These are phyloP conservation scores for Pelargonium exstipulatum DNA, from an alignment of 441 rosid genomes.

Conservation along the genomic window DNA sequence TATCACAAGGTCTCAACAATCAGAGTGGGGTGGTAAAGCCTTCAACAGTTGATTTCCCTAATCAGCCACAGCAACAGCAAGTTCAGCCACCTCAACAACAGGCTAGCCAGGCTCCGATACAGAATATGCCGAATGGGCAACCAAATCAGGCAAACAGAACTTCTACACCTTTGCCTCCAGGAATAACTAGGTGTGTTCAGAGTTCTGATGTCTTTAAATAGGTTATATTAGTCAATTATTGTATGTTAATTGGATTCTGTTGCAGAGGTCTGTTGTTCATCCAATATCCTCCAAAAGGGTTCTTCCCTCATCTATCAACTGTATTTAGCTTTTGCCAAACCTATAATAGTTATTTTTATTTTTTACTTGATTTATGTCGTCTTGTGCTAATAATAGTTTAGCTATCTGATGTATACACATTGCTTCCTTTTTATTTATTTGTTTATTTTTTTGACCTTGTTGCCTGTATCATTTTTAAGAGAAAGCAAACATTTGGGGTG, in stretches of 20 bases:
- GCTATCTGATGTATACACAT: slow-evolving; percentile 7
- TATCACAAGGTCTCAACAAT: slow-evolving; percentile 45
- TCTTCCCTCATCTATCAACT: slow-evolving; percentile 26
- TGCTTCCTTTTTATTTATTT: background rate
- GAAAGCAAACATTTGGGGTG: slow-evolving; percentile 9
- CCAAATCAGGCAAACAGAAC: slow-evolving; percentile 60
- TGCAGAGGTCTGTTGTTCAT: slow-evolving; percentile 22
- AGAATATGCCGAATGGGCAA: slow-evolving; percentile 40
- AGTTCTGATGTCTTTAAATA: slow-evolving; percentile 69
- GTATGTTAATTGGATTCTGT: slow-evolving; percentile 39
- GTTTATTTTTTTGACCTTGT: slow-evolving; percentile 3
- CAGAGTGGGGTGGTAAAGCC: slow-evolving; percentile 47
- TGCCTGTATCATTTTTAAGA: slow-evolving; percentile 7
- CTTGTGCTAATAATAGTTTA: slow-evolving; percentile 11
- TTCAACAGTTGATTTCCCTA: slow-evolving; percentile 44
- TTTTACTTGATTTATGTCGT: slow-evolving; percentile 10
- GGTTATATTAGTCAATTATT: slow-evolving; percentile 47
- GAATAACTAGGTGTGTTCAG: slow-evolving; percentile 98
- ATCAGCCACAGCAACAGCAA: slow-evolving; percentile 42
- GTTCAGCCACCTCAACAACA: slow-evolving; percentile 58
- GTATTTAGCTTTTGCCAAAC: slow-evolving; percentile 33
- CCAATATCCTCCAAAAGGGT: slow-evolving; percentile 26
- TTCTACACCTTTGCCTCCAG: slow-evolving; percentile 82
- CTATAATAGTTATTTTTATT: slow-evolving; percentile 16
- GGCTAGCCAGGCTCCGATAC: slow-evolving; percentile 54